A percentile compares a stretch with the other conserved stretches of the same genome.
phyloP scores from a whole-genome alignment of 805 yeast genomes.

The Starmerella bombi region DNA sequence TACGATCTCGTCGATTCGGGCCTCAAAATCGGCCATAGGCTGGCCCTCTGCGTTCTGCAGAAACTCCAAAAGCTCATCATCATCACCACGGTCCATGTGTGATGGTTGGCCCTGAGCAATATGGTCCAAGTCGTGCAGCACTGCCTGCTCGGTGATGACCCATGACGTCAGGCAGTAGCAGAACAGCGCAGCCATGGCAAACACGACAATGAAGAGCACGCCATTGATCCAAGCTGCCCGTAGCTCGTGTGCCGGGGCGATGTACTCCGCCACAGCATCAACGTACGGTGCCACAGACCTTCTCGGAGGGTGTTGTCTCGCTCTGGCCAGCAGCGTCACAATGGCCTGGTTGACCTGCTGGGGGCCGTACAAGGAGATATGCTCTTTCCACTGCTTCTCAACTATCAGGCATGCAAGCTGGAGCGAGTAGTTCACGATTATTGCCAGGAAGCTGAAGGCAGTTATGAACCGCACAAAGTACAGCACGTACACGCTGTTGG shows the following conservation, averaged over 20 bases:
- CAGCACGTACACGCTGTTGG: background rate
- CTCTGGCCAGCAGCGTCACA: too few relatives aligned
- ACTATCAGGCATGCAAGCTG: background rate
- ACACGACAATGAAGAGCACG: conserved; percentile 1
- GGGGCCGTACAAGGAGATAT: too few relatives aligned
- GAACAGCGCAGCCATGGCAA: conserved; percentile 3
- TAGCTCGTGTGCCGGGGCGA: conserved; percentile 5
- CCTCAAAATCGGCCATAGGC: too few relatives aligned
- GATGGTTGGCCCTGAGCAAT: conserved; percentile 15
- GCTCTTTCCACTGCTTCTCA: too few relatives aligned
- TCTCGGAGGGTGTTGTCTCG: conserved; percentile 18
- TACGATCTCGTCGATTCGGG: too few relatives aligned
- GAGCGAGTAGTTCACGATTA: background rate
- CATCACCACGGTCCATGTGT: conserved; percentile 16
- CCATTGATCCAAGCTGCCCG: conserved; percentile 14
- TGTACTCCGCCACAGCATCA: conserved; percentile 14
- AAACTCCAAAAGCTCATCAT: conserved; percentile 12
- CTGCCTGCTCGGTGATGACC: conserved; percentile 12
- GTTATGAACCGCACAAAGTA: background rate
- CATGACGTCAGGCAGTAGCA: conserved; percentile 11
- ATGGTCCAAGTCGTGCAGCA: conserved; percentile 19
- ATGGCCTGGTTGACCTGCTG: too few relatives aligned
- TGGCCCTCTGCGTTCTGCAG: too few relatives aligned
- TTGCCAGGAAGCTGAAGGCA: background rate
- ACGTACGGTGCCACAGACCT: conserved; percentile 16